These are phyloP conservation scores for Fraxinus americana DNA, from an alignment of 257 asterid species.

Conservation along the genomic window DNA sequence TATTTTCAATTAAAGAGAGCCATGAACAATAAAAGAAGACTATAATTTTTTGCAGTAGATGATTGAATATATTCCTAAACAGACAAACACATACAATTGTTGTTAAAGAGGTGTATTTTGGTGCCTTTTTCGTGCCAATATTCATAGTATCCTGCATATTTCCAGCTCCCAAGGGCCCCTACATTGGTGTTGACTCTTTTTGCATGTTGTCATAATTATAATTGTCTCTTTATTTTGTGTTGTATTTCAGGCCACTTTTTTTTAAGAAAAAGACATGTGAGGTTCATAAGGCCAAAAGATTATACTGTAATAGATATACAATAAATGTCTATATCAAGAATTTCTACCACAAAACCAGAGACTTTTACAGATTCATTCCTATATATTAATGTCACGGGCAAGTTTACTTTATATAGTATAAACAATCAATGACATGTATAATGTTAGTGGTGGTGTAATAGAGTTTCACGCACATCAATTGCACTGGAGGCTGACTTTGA, in stretches of 20 bases:
- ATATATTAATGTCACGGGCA: neutral
- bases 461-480: neutral
- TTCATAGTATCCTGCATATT: neutral
- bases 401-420: neutral
- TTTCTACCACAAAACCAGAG: neutral
- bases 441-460: neutral
- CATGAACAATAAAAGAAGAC: neutral
- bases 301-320: too few relatives aligned
- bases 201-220: neutral
- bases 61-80: too few relatives aligned
- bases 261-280: too few relatives aligned
- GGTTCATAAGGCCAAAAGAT: too few relatives aligned
- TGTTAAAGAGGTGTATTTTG: neutral
- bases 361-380: neutral
- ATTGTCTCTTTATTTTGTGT: neutral
- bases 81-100: too few relatives aligned
- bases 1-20: neutral
- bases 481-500: conserved; percentile 32
- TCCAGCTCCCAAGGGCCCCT: neutral
- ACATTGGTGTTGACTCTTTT: neutral
- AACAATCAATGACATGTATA: too few relatives aligned
- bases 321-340: neutral
- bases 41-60: neutral
- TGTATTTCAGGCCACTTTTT: neutral
- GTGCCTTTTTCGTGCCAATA: neutral